Conservation (phyloP, 1,139 yeast species). For the Insectozyma bohioensis region DNA sequence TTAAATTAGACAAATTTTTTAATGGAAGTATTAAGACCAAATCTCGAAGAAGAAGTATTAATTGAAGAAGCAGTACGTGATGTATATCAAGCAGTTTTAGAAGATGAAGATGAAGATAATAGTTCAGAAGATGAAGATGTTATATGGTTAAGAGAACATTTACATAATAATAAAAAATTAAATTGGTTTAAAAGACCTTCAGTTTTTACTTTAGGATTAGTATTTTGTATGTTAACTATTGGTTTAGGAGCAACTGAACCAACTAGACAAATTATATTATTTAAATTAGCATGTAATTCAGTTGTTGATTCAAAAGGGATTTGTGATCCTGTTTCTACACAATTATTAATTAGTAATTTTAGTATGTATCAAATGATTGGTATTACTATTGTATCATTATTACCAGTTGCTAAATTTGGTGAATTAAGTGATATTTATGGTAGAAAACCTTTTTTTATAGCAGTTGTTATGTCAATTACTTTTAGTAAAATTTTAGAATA, state of each 20-base stretch:
- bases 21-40: no score
- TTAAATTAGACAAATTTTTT: no score
- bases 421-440: constrained; percentile 65
- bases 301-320: constrained; percentile 15
- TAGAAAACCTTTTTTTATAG: constrained; percentile 41
- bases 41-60: constrained; percentile 5
- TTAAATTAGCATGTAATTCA: constrained; percentile 37
- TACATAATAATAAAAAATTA: constrained; percentile 26
- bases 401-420: constrained; percentile 50
- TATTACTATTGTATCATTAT: constrained; percentile 25
- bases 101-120: constrained; percentile 28
- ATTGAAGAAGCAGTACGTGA: constrained; percentile 27
- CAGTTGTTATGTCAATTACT: constrained; percentile 27
- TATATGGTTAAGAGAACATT: constrained; percentile 37
- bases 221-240: constrained; percentile 25
- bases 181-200: constrained; percentile 40
- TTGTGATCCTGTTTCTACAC: constrained; percentile 32
- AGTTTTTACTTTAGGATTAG: constrained; percentile 27
- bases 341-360: constrained; percentile 32
- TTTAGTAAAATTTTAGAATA: constrained; percentile 25
- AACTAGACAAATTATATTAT: constrained; percentile 24
- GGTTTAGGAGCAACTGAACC: constrained; percentile 29
- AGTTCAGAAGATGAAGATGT: constrained; percentile 32
- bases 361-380: constrained; percentile 23
- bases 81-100: constrained; percentile 32